A percentile compares a stretch with the other conserved stretches of the same genome.
Conservation (phyloP, 2,329 filamentous ascomycete species). For the Verticillium nubilum region DNA sequence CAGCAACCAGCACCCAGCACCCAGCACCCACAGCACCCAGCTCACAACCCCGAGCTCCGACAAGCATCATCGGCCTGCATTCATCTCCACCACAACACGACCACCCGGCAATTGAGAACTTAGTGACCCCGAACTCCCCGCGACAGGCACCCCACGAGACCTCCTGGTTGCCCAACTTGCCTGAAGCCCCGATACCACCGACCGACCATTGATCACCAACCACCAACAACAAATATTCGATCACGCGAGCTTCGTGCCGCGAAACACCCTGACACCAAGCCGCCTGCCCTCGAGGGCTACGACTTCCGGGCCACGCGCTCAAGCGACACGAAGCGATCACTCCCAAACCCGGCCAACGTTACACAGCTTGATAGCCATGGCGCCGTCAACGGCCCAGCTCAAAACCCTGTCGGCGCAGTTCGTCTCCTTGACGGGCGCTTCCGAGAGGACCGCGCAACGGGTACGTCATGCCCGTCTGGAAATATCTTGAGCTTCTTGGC, state of each 20-base stretch:
- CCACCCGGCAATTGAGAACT: background rate
- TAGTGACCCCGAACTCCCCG: background rate
- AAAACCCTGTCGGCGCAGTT: slow-evolving; percentile 37
- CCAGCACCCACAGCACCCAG: too few species aligned
- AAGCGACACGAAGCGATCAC: background rate
- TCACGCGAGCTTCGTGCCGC: background rate
- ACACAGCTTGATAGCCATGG: slow-evolving; percentile 20
- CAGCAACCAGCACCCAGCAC: too few species aligned
- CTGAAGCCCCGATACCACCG: background rate
- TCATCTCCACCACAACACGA: background rate
- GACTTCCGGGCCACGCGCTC: background rate
- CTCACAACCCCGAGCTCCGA: background rate
- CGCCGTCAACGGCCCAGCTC: slow-evolving; percentile 31
- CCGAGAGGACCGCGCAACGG: slow-evolving; percentile 36
- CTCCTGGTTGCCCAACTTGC: background rate
- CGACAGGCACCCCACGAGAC: background rate
- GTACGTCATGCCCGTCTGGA: slow-evolving; percentile 26
- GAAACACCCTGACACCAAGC: background rate
- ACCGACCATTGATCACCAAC: too few species aligned
- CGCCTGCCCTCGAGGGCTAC: background rate
- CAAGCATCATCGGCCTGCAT: background rate
- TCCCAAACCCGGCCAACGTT: background rate
- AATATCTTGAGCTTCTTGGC: too few species aligned
- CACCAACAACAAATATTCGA: too few species aligned
- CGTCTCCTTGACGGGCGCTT: slow-evolving; percentile 34